Evolutionary conservation across 148 eudicot species (phyloP), one percentile per base, ranked within the genome.

Genomic region (Vaccinium darrowii): DNA sequence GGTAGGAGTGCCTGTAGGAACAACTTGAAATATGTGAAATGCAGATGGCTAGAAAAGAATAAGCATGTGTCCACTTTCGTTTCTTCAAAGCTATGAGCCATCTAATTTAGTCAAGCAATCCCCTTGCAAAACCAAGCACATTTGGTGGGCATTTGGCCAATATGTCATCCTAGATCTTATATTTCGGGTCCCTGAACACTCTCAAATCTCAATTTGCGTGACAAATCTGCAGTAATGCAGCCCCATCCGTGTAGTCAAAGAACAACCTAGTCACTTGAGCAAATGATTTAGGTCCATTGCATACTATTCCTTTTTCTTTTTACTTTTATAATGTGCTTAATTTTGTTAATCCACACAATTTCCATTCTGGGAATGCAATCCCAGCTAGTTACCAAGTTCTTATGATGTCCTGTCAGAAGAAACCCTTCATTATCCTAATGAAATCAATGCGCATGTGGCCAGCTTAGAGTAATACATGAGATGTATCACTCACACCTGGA

Each of bases 141-240:
- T 30, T 16, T 4, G 0, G 0, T 15, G 27, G 56, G 63, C 65
- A 69, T 69, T 69, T 27, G 39, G 69, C 69, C 25, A n/a, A 30
- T 54, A 56, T 79, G 65, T 7, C 30, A 27, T 79, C 47, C 6
- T 33, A 14, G 50, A 30, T 27, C 65, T n/a, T 21, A 79, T 27
- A 30, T 79, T 79, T 18, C 8, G n/a, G 81, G 63, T 79, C 63
- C 65, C 65, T 79, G 53, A 79, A 21, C 49, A 21, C 47, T 79
- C 63, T 56, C 6, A 79, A 78, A 19, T 30, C n/a, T 30, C 81
- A 51, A 50, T 16, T 16, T 53, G 47, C 16, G 13, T 79, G 65
- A 33, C 16, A 79, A 79, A 53, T 79, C 54, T 79, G 81, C 65
- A 54, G 53, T 56, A 27, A 14, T 25, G 65, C 65, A 54, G 12